Evolutionary conservation across 192 early-diverging fungal species (phyloP), one percentile per base, ranked within the genome.

Genomic region (Allomyces arbusculus): DNA sequence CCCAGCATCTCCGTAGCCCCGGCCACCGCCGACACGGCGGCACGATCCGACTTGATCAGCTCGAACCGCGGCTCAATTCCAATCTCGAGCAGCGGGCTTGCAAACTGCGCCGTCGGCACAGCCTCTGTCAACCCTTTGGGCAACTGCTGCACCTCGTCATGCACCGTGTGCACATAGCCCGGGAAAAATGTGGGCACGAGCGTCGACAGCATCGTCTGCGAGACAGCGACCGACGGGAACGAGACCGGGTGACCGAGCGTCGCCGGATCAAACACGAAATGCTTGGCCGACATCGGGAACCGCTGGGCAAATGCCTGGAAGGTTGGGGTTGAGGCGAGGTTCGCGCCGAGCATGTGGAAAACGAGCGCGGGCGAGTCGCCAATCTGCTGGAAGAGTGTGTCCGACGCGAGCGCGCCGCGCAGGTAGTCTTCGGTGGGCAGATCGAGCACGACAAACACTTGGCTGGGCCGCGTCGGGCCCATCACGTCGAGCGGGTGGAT

Each of bases 401-500:
- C 33, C 4, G 76, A 71, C 0, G 65, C 43, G 14, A 73, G 71
- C 16, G 89, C 55, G 43, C 71, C 71, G 25, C 69, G 64, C 23
- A 91, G 74, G 66, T 88, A 89, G 0, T 68, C 71, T 16, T 66
- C 50, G 14, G 72, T 69, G 0, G 89, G 89, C 50, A 86, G 85
- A 62, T 91, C 89, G 20, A 87, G 64, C 11, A 91, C 72, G 25
- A 87, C 77, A 68, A 89, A 83, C 9, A 86, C 70, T 73, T 77
- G 40, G 24, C 87, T 84, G 9, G 83, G 77, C 55, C 80, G 76
- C 10, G 76, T 61, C 11, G 77, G 78, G 10, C 78, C 79, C 26
- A 86, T 70, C 63, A 85, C 87, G 77, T 89, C 82, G 61, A 82
- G 71, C n/a, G 88, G 84, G 20, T 81, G 73, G n/a, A 95, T 80